Evolutionary conservation across 257 asterid genomes (phyloP), one percentile per base, ranked within the genome.

Genomic region (Fraxinus cuspidata): DNA sequence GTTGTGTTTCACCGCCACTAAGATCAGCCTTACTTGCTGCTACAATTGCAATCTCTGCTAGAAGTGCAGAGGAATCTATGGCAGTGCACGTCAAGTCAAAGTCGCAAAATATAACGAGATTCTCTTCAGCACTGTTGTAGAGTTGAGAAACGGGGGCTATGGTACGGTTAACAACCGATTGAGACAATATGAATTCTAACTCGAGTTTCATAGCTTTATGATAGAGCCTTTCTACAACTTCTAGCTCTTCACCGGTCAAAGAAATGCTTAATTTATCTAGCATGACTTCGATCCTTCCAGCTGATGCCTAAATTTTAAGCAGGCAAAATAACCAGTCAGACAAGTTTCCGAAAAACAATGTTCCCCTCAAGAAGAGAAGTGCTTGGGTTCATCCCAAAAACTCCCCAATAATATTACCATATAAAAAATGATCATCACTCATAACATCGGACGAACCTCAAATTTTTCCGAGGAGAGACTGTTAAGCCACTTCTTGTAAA

Each of bases 201-300:
- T 87, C 88, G 15, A 88, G 92, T 64, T 82, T 86, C 92, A 90
- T 84, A 32, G 92, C 90, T 85, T 85, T 90, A 74, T 80, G 87
- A 83, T 88, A 90, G 37, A 90, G 89, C 87, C 87, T 83, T 83
- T 90, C 95, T 31, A 90, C 91, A 56, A 88, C 87, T 65, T 85
- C 86, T 29, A 90, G 85, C 74, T 90, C 95, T 83, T 88, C 95
- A 58, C 95, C 91, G 6, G 95, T 90, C 87, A 90, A 88, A 70
- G 82, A 84, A 74, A 90, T 68, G 72, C 92, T 84, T 70, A 90
- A 77, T 81, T 90, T 90, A 77, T 90, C 92, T 74, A 90, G 85
- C 82, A 88, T 80, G 81, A 88, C 95, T 82, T 88, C 92, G 42
- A 88, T 88, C 71, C 87, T 87, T 28, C 86, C 87, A 81, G 92